Conservation (phyloP, 345 rosid species). For the Acer saccharum region DNA sequence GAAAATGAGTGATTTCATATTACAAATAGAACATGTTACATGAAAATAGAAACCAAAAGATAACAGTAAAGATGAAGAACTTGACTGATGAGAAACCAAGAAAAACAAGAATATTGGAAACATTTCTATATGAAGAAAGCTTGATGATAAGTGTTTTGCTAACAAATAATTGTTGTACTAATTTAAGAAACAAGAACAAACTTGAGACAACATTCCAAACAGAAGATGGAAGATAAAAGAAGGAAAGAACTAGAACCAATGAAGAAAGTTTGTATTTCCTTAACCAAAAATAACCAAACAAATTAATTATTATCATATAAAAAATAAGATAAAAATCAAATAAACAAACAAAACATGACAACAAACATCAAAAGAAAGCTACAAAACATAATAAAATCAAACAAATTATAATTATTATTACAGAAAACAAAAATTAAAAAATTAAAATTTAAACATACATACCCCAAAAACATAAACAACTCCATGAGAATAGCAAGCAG, state of each 20-base stretch:
- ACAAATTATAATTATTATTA: background rate
- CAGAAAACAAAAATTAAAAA: too few relatives aligned
- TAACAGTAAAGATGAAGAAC: background rate
- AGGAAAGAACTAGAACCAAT: conserved; percentile 20
- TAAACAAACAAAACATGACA: background rate
- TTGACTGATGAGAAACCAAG: background rate
- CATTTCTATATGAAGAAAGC: conserved; percentile 38
- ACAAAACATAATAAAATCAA: background rate
- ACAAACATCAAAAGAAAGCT: background rate
- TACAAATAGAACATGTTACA: too few relatives aligned
- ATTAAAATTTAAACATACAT: conserved; percentile 2
- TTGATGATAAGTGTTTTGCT: conserved; percentile 11
- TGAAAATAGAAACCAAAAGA: background rate
- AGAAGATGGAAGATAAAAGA: conserved; percentile 19
- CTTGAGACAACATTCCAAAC: conserved; percentile 21
- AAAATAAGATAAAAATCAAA: background rate
- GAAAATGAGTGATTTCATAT: too few relatives aligned
- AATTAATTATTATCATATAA: too few relatives aligned
- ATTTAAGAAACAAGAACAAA: conserved; percentile 29
- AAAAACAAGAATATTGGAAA: conserved; percentile 6
- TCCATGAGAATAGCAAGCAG: conserved; percentile 68
- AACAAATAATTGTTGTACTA: conserved; percentile 23
- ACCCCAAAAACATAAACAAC: conserved; percentile 72
- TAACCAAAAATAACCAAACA: conserved; percentile 22
- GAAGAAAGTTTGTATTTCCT: conserved; percentile 24